Evolutionary conservation across 352 stramenopile genomes (phyloP).

Genomic region (Discostella stelligera): DNA sequence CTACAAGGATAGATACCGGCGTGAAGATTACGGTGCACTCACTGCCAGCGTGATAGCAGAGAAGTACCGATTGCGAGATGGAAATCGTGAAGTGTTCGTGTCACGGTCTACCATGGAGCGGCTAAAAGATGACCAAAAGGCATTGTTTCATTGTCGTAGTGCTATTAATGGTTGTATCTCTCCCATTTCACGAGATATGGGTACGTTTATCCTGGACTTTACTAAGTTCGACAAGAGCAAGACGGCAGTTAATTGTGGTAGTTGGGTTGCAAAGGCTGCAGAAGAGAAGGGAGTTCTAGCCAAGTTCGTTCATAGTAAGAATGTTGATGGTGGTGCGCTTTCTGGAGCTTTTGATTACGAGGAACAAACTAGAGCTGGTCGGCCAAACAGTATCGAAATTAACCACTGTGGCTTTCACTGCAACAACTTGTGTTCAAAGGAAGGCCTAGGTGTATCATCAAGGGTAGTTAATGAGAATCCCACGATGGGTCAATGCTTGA

Average conservation of each 20-base stretch:
- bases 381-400: not conserved
- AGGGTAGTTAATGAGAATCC: slow-evolving; percentile 1
- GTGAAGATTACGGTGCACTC: slow-evolving; percentile 6
- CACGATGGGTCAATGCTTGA: not conserved
- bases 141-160: no score
- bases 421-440: slow-evolving; percentile 12
- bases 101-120: no score
- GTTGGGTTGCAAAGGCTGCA: not conserved
- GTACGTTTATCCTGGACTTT: no score
- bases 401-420: slow-evolving; percentile 14
- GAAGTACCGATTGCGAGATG: not conserved
- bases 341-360: slow-evolving; percentile 4
- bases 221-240: no score
- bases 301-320: slow-evolving; percentile 1
- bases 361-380: not conserved
- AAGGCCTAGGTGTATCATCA: slow-evolving; percentile 7
- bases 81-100: no score
- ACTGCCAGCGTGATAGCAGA: not conserved
- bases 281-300: not conserved
- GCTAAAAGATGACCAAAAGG: no score
- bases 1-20: not conserved
- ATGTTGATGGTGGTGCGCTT: slow-evolving; percentile 12
- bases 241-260: not conserved
- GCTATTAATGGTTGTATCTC: no score
- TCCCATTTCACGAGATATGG: no score